Conservation (phyloP, 768 basidiomycete genomes). For the Suillus subluteus region DNA sequence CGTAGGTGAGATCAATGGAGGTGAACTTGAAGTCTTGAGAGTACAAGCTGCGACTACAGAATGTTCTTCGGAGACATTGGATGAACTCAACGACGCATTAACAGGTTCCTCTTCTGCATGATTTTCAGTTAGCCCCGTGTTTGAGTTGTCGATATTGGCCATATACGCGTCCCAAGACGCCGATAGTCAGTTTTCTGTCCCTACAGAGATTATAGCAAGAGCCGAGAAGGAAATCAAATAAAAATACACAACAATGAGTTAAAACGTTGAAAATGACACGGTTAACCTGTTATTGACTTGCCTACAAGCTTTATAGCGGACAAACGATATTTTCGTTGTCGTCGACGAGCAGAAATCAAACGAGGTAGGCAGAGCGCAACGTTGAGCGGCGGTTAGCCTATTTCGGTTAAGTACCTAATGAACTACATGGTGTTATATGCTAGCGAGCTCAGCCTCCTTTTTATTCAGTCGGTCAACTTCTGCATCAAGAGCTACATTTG, state of each 20-base stretch:
- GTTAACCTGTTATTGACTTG: not conserved
- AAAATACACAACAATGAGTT: constrained; percentile 6
- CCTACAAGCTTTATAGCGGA: not conserved
- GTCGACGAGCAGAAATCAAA: constrained; percentile 5
- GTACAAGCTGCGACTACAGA: constrained; percentile 16
- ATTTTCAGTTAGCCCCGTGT: constrained; percentile 47
- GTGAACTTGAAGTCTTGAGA: constrained; percentile 15
- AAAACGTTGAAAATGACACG: not conserved
- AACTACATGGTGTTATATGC: constrained; percentile 20
- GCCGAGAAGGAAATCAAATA: constrained; percentile 15
- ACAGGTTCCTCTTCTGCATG: constrained; percentile 21
- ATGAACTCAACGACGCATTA: constrained; percentile 13
- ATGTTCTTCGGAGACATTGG: constrained; percentile 21
- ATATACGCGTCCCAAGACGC: constrained; percentile 83
- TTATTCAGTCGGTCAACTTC: constrained; percentile 69
- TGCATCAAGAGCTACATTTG: constrained; percentile 83
- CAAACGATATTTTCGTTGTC: not conserved
- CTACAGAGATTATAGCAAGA: constrained; percentile 13
- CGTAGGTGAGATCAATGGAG: constrained; percentile 24
- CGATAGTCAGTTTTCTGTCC: constrained; percentile 23
- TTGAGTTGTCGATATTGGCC: constrained; percentile 64
- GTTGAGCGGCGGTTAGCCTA: constrained; percentile 3
- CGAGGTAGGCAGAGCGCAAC: not conserved
- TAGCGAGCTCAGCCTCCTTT: constrained; percentile 64
- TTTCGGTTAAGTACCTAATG: not conserved